A percentile compares a stretch with the other conserved stretches of the same genome.
These are phyloP conservation scores for Gastrolobium villosum DNA, from an alignment of 306 rosid genomes.

Conservation along the genomic window DNA sequence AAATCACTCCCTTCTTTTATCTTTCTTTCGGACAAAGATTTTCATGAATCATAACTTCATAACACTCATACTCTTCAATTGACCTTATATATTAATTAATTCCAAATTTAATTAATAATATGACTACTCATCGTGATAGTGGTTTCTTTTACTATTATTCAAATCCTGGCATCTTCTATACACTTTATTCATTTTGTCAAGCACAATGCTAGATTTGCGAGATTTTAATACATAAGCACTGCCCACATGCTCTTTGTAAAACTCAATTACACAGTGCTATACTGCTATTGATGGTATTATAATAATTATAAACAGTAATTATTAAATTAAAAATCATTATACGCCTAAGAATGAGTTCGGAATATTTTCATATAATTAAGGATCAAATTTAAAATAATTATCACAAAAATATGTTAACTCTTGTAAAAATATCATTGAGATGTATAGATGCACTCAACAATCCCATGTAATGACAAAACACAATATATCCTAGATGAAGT, in stretches of 20 bases:
- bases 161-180: background rate
- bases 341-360: too few relatives aligned
- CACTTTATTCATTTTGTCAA: background rate
- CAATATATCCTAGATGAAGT: too few relatives aligned
- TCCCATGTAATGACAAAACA: too few relatives aligned
- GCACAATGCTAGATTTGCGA: conserved; percentile 15
- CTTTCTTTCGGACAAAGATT: background rate
- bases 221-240: background rate
- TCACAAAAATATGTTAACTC: too few relatives aligned
- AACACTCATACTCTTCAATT: conserved; percentile 25
- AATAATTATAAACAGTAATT: too few relatives aligned
- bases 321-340: background rate
- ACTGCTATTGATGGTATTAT: too few relatives aligned
- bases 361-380: too few relatives aligned
- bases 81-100: background rate
- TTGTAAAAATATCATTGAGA: too few relatives aligned
- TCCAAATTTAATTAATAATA: background rate
- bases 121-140: background rate
- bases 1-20: conserved; percentile 20
- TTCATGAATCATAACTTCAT: conserved; percentile 11
- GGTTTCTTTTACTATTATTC: conserved; percentile 15
- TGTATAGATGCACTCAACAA: too few relatives aligned
- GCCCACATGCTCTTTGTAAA: background rate
- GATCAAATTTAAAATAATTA: too few relatives aligned
- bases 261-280: background rate